Conservation (phyloP, 1,284 basidiomycete species). For the Mycena sp. region DNA sequence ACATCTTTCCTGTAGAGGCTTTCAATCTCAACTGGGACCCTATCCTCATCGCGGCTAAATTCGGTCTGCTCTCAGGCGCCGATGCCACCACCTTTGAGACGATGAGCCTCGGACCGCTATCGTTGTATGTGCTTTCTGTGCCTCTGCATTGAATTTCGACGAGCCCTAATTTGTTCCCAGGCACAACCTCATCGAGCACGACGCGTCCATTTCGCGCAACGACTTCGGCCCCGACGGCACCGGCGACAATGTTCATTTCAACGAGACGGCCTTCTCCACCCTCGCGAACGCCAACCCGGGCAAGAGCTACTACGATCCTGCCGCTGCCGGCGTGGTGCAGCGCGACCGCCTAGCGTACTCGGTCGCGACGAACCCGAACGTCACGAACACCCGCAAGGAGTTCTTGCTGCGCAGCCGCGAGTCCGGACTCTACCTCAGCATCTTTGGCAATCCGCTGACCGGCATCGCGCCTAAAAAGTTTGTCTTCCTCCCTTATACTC, state of each 20-base stretch:
- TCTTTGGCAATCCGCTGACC: slow-evolving; percentile 28
- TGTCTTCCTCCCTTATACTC: not conserved
- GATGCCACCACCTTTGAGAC: not conserved
- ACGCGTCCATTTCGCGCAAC: not conserved
- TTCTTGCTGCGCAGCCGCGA: slow-evolving; percentile 23
- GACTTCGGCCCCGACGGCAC: slow-evolving; percentile 15
- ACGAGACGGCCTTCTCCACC: slow-evolving; percentile 21
- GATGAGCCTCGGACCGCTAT: slow-evolving; percentile 18
- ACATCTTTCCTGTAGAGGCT: not conserved
- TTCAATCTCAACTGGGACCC: slow-evolving; percentile 17
- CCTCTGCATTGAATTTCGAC: slow-evolving; percentile 1
- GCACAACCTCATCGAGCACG: slow-evolving; percentile 28
- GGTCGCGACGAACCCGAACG: slow-evolving; percentile 11
- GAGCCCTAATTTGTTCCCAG: not conserved
- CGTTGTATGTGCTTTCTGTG: slow-evolving; percentile 25
- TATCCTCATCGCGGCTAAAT: slow-evolving; percentile 14
- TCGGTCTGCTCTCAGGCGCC: slow-evolving; percentile 7
- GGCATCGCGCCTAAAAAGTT: slow-evolving; percentile 34
- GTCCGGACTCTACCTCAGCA: slow-evolving; percentile 27
- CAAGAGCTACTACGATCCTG: slow-evolving; percentile 20
- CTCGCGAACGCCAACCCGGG: slow-evolving; percentile 12
- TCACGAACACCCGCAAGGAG: slow-evolving; percentile 28
- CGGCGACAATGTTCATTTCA: slow-evolving; percentile 28
- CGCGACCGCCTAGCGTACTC: slow-evolving; percentile 12
- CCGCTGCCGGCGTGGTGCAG: slow-evolving; percentile 15